Conservation (phyloP, 2,329 filamentous ascomycete species). For the Cladosporium cucumerinum region DNA sequence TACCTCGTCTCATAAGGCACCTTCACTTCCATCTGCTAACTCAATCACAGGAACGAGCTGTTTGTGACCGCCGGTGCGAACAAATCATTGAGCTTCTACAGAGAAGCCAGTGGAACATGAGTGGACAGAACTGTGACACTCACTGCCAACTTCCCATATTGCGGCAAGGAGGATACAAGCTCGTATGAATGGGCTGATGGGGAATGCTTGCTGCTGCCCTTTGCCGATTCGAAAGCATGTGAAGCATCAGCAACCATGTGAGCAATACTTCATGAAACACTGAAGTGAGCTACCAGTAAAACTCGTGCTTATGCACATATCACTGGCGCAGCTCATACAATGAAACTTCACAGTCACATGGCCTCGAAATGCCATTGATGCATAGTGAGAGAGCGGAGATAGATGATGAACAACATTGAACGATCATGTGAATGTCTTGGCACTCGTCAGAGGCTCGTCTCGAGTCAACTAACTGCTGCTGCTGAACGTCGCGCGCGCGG, state of each 20-base stretch:
- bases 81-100: conserved; percentile 73
- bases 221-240: background rate
- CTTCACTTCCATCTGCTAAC: background rate
- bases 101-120: conserved; percentile 72
- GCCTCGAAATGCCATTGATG: background rate
- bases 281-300: background rate
- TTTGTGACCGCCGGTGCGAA: conserved; percentile 79
- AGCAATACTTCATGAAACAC: too few relatives aligned
- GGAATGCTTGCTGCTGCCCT: background rate
- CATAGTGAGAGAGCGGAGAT: background rate
- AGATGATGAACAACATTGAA: background rate
- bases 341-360: background rate
- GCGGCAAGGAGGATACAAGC: background rate
- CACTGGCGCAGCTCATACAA: background rate
- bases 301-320: background rate
- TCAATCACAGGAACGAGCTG: conserved; percentile 50
- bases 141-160: background rate
- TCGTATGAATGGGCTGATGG: background rate
- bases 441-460: conserved; percentile 8
- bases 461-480: background rate
- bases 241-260: background rate
- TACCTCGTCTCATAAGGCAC: too few relatives aligned
- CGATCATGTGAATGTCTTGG: conserved; percentile 13
- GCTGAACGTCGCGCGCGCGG: conserved; percentile 1
- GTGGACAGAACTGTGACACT: background rate